Evolutionary conservation across 2,329 filamentous ascomycete genomes (phyloP).

Genomic region (Paradendryphiella salina): DNA sequence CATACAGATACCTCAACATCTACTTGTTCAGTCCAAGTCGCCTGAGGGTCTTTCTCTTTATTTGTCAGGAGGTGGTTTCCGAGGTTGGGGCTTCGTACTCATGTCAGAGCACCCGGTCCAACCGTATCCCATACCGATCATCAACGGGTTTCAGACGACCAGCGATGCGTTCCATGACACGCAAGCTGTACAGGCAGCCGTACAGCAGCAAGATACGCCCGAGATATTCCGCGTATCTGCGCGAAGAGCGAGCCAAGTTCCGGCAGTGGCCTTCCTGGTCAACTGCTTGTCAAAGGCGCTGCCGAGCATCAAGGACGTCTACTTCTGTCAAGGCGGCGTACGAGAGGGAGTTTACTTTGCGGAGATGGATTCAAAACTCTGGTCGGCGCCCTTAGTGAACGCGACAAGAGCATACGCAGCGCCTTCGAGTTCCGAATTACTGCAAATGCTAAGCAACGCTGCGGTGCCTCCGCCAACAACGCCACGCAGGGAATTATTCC

Average conservation of each 20-base stretch:
- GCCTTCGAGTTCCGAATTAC: slow-evolving; percentile 53
- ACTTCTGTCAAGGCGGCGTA: slow-evolving; percentile 87
- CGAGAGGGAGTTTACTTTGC: slow-evolving; percentile 81
- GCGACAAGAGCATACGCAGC: slow-evolving; percentile 60
- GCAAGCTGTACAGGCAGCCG: slow-evolving; percentile 49
- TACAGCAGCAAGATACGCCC: slow-evolving; percentile 44
- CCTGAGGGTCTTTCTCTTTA: slow-evolving; percentile 63
- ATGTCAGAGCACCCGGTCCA: slow-evolving; percentile 74
- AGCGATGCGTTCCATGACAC: slow-evolving; percentile 64
- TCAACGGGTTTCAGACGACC: slow-evolving; percentile 74
- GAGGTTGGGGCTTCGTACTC: slow-evolving; percentile 87
- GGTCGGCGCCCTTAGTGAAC: slow-evolving; percentile 68
- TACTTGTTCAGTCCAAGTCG: slow-evolving; percentile 45
- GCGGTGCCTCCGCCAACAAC: slow-evolving; percentile 18
- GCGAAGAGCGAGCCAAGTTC: slow-evolving; percentile 76
- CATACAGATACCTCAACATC: slow-evolving; percentile 60
- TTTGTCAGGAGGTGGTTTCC: slow-evolving; percentile 85
- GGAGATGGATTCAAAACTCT: slow-evolving; percentile 62
- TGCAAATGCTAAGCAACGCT: slow-evolving; percentile 57
- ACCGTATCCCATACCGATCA: slow-evolving; percentile 81
- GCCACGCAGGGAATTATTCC: slow-evolving; percentile 46
- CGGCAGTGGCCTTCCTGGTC: slow-evolving; percentile 80
- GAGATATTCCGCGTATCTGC: slow-evolving; percentile 74
- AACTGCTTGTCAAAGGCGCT: slow-evolving; percentile 71
- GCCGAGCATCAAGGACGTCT: slow-evolving; percentile 68